Evolutionary conservation across 805 yeast species (phyloP), one percentile per base, ranked within the genome.

Genomic region (Barnettozyma sp.): DNA sequence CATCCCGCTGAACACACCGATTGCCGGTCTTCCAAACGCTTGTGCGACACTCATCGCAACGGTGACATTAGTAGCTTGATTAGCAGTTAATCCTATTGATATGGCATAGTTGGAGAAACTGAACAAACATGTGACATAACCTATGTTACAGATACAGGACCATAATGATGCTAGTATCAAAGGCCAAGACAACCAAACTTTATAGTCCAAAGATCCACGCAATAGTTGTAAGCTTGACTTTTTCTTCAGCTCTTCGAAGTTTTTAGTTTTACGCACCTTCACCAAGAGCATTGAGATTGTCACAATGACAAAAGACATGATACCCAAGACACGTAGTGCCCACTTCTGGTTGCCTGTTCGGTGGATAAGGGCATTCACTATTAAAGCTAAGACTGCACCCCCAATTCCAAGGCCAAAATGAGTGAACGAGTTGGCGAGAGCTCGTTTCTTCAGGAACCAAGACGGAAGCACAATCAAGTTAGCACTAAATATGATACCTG

Each of bases 341-440:
- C 71, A 66, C 35, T 50, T 55, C 26, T 70, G 69, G 37, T 64
- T 52, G 2, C 71, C 69, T 7, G 65, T 57, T 12, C 51, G 56
- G 5, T 56, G 47, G 12, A 73, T 64, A 39, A 73, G 52, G 12
- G 62, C 61, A 36, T 68, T 62, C 9, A 60, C 56, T 0, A 70
- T 57, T 33, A 70, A 47, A 6, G 72, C 57, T 36, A 61, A 65
- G 0, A 60, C 48, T 7, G 70, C 62, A 40, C 78, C 79, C 22
- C 78, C 75, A 2, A 71, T 45, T 26, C 78, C 79, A 4, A 75
- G 63, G 8, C 79, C 80, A 16, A 66, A 48, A 18, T 68, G 58
- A 3, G 71, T 63, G 18, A 71, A 50, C 5, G 78, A 78, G 48
- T 66, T 60, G 3, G 77, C 73, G 10, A 69, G 54, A 2, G 74